These are phyloP conservation scores for Hypoxylon sp. DNA, from an alignment of 2,329 filamentous ascomycete genomes.

Conservation along the genomic window DNA sequence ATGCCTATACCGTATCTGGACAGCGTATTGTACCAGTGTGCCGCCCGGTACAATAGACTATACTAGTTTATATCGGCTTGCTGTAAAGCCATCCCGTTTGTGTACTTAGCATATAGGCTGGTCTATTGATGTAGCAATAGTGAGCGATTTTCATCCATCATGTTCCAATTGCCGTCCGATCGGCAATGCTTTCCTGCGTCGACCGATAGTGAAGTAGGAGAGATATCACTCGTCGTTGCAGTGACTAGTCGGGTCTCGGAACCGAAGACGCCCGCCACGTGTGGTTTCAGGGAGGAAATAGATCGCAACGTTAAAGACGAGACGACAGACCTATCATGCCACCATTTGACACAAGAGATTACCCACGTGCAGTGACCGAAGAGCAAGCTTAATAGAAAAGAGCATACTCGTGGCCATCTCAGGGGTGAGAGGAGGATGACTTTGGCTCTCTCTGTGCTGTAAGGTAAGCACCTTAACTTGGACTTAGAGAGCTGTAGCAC, in stretches of 20 bases:
- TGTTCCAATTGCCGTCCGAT: conserved; percentile 23
- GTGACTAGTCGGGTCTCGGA: conserved; percentile 25
- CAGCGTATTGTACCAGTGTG: not conserved
- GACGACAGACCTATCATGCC: not conserved
- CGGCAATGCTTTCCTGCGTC: conserved; percentile 12
- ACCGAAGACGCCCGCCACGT: conserved; percentile 24
- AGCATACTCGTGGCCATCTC: not conserved
- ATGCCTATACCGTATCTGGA: not conserved
- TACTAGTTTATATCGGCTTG: not conserved
- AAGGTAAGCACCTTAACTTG: not conserved
- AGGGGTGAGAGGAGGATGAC: not conserved
- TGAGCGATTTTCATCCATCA: conserved; percentile 1
- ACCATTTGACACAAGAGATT: not conserved
- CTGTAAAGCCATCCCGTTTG: not conserved
- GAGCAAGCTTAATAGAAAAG: conserved; percentile 2
- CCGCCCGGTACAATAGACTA: not conserved
- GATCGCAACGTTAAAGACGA: conserved; percentile 10
- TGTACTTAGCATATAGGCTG: not conserved
- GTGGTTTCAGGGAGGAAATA: conserved; percentile 23
- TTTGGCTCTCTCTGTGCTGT: not conserved
- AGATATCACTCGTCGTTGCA: conserved; percentile 5
- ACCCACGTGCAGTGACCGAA: conserved; percentile 1
- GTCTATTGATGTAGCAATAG: conserved; percentile 1
- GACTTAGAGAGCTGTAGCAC: not conserved
- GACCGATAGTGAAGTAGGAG: conserved; percentile 4